phyloP scores from a whole-genome alignment of 257 asterid genomes.

The Leonotis leonurus region DNA sequence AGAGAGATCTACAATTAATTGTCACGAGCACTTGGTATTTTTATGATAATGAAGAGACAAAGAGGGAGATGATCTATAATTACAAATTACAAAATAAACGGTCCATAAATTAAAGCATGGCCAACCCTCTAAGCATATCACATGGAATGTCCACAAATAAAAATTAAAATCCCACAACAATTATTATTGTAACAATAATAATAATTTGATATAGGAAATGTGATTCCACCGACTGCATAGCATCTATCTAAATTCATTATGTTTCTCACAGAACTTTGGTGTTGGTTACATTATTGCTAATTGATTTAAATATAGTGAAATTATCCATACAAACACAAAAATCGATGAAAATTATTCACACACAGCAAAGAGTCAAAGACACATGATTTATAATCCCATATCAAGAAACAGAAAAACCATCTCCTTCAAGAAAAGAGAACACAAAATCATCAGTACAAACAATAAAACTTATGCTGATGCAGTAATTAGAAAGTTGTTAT shows the following conservation, averaged over 20 bases:
- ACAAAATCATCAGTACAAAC: not conserved
- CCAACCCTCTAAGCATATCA: constrained; percentile 17
- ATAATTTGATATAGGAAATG: no score
- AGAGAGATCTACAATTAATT: not conserved
- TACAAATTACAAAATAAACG: not conserved
- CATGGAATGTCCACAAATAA: constrained; percentile 28
- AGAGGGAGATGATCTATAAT: constrained; percentile 20
- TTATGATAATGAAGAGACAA: constrained; percentile 15
- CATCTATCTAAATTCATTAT: not conserved
- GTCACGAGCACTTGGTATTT: not conserved
- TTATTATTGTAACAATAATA: no score
- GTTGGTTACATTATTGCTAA: not conserved
- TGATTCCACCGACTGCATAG: not conserved
- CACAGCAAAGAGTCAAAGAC: not conserved
- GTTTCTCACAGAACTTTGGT: not conserved
- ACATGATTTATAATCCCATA: not conserved
- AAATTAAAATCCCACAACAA: no score
- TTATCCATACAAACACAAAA: no score
- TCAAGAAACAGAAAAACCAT: not conserved
- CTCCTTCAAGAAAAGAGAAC: no score
- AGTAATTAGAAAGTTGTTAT: constrained; percentile 4
- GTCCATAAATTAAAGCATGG: constrained; percentile 17
- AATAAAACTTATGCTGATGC: not conserved
- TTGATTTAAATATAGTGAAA: no score
- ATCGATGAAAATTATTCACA: no score